Evolutionary conservation across 2,329 filamentous ascomycete genomes (phyloP), one percentile per base, ranked within the genome.

Genomic region (Juglanconis oblonga): DNA sequence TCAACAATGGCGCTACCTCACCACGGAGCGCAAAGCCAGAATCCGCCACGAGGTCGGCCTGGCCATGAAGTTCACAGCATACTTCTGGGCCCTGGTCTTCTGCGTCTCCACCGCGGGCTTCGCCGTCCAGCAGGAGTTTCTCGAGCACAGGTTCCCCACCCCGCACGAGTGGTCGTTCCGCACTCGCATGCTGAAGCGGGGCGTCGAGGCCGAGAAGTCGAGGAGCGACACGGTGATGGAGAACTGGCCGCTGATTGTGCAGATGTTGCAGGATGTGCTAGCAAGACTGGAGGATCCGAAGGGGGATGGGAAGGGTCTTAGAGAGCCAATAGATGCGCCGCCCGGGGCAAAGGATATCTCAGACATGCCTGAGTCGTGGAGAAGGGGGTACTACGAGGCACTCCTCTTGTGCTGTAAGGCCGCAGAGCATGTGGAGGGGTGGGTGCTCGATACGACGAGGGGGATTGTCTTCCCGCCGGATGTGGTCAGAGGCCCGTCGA

Each of bases 381-480:
- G 89, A 67, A 81, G 91, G 58, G 92, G 92, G 1, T 98, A 98
- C 74, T 92, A 89, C 69, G 87, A 96, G 68, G 83, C 87, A 3
- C 76, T 97, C 51, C 91, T 97, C 85, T 82, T 88, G 10, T 85
- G 86, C 62, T 93, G 89, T 0, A 85, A 85, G 65, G 86, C 88
- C 0, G 87, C 92, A 4, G 93, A 97, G 74, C 86, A 93, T 66
- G 77, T 96, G 31, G 91, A 97, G 64, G 89, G 89, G 52, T 92
- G 88, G 82, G 80, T 96, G 14, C 79, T 82, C 48, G 92, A 96
- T 72, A 85, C 75, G 49, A 87, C 82, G 8, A 81, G 86, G 64
- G 81, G 82, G 47, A 75, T 89, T 32, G 82, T 89, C 35, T 94
- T 91, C 65, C 87, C 90, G 0, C 82, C 84, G 5, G 87, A 90